Evolutionary conservation across 371 early-diverging fungal genomes (phyloP).

Genomic region (Syncephalastrum monosporum): DNA sequence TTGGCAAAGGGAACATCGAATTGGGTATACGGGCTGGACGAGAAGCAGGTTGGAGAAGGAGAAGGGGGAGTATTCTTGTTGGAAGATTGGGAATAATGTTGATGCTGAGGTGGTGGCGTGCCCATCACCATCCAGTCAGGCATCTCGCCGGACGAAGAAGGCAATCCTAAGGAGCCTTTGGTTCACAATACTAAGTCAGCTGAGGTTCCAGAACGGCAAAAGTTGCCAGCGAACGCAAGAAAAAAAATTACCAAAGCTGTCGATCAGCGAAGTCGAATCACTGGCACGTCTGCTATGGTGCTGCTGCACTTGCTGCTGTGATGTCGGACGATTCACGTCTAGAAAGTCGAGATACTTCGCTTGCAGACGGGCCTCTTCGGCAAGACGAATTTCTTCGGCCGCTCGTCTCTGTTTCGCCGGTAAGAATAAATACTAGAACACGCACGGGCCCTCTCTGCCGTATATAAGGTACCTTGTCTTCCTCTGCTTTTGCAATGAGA

Average conservation of each 20-base stretch:
- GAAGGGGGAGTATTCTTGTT: conserved; percentile 34
- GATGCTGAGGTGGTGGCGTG: neutral
- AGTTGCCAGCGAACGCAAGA: neutral
- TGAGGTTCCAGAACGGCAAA: too few species aligned
- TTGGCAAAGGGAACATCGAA: conserved; percentile 47
- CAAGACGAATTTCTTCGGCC: conserved; percentile 45
- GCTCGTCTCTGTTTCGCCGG: conserved; percentile 31
- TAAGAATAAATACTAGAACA: neutral
- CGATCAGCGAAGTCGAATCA: conserved; percentile 26
- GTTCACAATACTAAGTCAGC: neutral
- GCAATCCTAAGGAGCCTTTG: conserved; percentile 18
- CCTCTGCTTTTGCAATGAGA: conserved; percentile 51
- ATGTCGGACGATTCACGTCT: conserved; percentile 8
- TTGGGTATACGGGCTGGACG: conserved; percentile 28
- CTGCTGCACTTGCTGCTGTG: too few species aligned
- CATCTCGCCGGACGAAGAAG: conserved; percentile 6
- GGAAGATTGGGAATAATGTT: too few species aligned
- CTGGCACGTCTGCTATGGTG: conserved; percentile 25
- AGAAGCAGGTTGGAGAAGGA: conserved; percentile 26
- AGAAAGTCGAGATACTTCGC: conserved; percentile 44
- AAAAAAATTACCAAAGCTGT: conserved; percentile 24
- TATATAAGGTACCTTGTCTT: conserved; percentile 40
- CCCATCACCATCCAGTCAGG: conserved; percentile 16
- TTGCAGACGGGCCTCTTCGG: conserved; percentile 44
- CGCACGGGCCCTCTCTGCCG: neutral